Base-by-base conservation (phyloP, 805 yeast genomes). In the Candida insectalens region DNA sequence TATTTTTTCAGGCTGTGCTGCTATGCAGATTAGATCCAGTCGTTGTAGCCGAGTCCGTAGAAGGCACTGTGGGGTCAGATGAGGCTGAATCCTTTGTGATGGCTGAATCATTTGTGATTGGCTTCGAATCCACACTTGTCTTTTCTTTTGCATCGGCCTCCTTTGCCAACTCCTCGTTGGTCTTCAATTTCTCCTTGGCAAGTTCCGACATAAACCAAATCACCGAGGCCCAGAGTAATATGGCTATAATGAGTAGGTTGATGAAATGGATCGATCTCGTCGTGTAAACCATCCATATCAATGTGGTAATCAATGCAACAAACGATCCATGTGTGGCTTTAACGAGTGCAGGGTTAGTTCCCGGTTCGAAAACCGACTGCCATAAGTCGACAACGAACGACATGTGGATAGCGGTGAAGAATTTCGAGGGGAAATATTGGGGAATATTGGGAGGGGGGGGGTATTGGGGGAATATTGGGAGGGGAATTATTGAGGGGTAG, bases 341-440 rank as follows among this genome's bases (percentile, higher is more conserved):
- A n/a, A 87, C 66, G 33, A 92, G 67, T 1, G 94, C 85, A 1
- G 96, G 96, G 1, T 92, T 73, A 1, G 95, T 74, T 1, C 98
- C 98, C 5, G 97, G 96, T 13, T 84, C 77, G 58, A 89, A 83
- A 19, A 92, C 74, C 10, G 95, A 83, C 36, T 82, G 78, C 96
- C 96, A 88, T 29, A 89, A 67, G 18, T 82, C 94, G 18, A 58
- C 62, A 25, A 81, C 38, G 50, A 77, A 77, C 58, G 65, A 59
- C 44, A 46, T 39, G 21, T 30, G 12, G 26, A 6, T 19, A 26
- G 23, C 23, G 23, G 10, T 21, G 23, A 21, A 21, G 12, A 21
- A 21, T 21, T 21, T 12, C 7, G 23, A 21, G 23, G 18, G 30
- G 12, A 27, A 10, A 17, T 14, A 14, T 14, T 27, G 30, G 12